Base-by-base conservation (phyloP, 345 rosid genomes). In the Gynandropsis gynandra region DNA sequence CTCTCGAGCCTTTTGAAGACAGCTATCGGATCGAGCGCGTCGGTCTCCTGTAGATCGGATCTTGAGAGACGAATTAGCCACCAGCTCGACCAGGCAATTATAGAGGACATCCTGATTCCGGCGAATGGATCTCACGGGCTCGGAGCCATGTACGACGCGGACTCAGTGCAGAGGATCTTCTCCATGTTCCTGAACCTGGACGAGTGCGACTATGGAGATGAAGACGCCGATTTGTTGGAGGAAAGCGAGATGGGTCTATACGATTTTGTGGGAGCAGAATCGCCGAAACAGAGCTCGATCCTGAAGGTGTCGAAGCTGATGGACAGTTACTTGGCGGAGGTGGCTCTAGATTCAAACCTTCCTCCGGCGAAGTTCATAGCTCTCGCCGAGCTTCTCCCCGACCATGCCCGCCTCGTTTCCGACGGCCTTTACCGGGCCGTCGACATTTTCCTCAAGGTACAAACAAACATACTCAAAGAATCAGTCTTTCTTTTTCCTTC, bases 231-330 rank as follows among this genome's bases (percentile, higher is more conserved):
- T 38, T 65, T 76, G 60, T 76, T 78, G 51, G 85, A 80, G 18
- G 96, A 87, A 58, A 72, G 64, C 10, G 93, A 82, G 55, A 80
- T 84, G 96, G 58, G 53, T 4, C 73, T 77, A 41, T 87, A 87
- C 56, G 93, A 79, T 76, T 87, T 84, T 15, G 98, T 87, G 39
- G 83, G 87, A 41, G 83, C 92, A 14, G 87, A 89, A 59, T 87
- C 98, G 50, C 96, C 96, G 10, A 87, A 87, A 66, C 98, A 92
- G 61, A 87, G 96, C 64, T 82, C 98, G 38, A 84, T 92, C 62
- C 72, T 92, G 16, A 87, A 87, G 67, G 95, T 92, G 9, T 92
- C 98, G 18, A 92, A 92, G 64, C 67, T 87, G 54, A 52, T 92
- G 56, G 98, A 92, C 59, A 82, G 72, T 51, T 92, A 61, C 72